Percentiles rank a stretch among this genome's conserved stretches.
phyloP scores from a whole-genome alignment of 495 filamentous ascomycete species.

The Choiromyces venosus region DNA sequence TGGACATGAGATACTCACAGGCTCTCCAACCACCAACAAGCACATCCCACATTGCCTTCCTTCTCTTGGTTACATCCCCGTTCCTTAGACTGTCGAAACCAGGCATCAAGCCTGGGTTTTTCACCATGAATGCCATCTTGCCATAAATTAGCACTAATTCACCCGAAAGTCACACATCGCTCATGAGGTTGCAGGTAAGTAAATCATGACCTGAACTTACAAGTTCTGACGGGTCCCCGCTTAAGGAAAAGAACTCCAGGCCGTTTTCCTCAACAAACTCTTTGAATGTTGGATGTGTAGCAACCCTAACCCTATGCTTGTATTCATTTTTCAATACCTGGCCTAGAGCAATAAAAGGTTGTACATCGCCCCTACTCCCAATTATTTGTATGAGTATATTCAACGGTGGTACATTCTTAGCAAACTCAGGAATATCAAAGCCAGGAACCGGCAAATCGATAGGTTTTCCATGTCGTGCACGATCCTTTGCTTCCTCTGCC shows the following conservation, averaged over 20 bases:
- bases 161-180: slow-evolving; percentile 77
- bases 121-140: slow-evolving; percentile 73
- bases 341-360: slow-evolving; percentile 68
- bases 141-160: slow-evolving; percentile 59
- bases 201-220: slow-evolving; percentile 68
- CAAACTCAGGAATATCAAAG: slow-evolving; percentile 48
- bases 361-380: slow-evolving; percentile 68
- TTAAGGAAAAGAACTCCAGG: slow-evolving; percentile 64
- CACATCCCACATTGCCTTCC: slow-evolving; percentile 59
- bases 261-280: slow-evolving; percentile 53
- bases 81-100: slow-evolving; percentile 58
- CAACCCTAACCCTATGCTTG: slow-evolving; percentile 63
- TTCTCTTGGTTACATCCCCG: slow-evolving; percentile 58
- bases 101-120: slow-evolving; percentile 68
- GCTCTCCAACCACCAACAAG: slow-evolving; percentile 57
- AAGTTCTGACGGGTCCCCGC: slow-evolving; percentile 66
- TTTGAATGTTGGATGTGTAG: slow-evolving; percentile 63
- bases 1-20: slow-evolving; percentile 45
- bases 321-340: slow-evolving; percentile 61
- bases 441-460: slow-evolving; percentile 52
- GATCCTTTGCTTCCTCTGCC: slow-evolving; percentile 45
- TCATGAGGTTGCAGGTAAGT: slow-evolving; percentile 67
- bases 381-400: slow-evolving; percentile 78
- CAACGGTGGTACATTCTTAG: slow-evolving; percentile 44
- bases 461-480: slow-evolving; percentile 37